Evolutionary conservation across 2,329 filamentous ascomycete genomes (phyloP).

Genomic region (Xylaria sp.): DNA sequence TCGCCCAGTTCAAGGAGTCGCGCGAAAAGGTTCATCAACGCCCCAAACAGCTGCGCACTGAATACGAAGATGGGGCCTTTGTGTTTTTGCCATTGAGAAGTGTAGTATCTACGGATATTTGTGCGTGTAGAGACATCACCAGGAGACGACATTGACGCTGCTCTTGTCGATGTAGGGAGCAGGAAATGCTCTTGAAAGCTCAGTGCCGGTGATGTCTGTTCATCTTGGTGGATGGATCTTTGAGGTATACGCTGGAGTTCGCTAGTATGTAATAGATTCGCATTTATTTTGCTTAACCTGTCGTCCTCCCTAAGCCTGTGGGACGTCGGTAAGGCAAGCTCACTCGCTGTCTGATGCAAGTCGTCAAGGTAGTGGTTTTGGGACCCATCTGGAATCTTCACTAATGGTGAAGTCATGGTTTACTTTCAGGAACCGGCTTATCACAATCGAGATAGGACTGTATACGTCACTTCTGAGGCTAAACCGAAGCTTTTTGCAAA

Average conservation of each 20-base stretch:
- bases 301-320: not conserved
- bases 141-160: constrained; percentile 14
- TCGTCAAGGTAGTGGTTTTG: not conserved
- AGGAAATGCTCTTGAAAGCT: constrained; percentile 24
- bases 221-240: constrained; percentile 54
- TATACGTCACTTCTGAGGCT: not conserved
- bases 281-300: constrained; percentile 13
- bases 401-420: constrained; percentile 22
- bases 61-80: constrained; percentile 79
- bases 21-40: constrained; percentile 85
- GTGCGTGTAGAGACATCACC: not conserved
- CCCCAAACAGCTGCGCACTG: constrained; percentile 81
- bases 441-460: not conserved
- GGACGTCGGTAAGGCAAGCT: not conserved
- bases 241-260: constrained; percentile 53
- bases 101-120: constrained; percentile 29
- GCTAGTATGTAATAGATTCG: constrained; percentile 46
- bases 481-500: constrained; percentile 3
- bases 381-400: constrained; percentile 1
- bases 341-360: constrained; percentile 4
- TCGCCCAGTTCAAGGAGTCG: constrained; percentile 73
- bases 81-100: constrained; percentile 60
- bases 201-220: constrained; percentile 41
- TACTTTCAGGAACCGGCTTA: not conserved
- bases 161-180: constrained; percentile 15